phyloP scores from a whole-genome alignment of 1,284 basidiomycete genomes.

The Leccinum cinnamomeum region DNA sequence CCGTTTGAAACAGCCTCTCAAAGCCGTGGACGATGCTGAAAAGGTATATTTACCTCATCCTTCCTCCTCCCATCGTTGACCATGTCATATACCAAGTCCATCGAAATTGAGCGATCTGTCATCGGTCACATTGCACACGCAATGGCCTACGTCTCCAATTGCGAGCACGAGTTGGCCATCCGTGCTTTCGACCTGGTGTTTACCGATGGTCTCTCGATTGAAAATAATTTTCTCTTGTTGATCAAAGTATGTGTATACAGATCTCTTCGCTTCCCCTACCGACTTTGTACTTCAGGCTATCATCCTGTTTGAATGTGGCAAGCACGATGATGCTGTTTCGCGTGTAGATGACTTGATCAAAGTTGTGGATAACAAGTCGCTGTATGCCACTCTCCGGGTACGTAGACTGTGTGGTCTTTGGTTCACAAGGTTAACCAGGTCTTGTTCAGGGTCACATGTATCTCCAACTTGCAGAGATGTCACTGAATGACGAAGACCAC shows the following conservation, averaged over 20 bases:
- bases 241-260: conserved; percentile 3
- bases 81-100: not conserved
- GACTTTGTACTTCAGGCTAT: conserved; percentile 4
- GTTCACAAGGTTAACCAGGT: not conserved
- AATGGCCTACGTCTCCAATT: not conserved
- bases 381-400: conserved; percentile 4
- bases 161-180: not conserved
- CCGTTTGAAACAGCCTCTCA: not conserved
- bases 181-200: conserved; percentile 4
- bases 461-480: not conserved
- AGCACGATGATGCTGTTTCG: conserved; percentile 3
- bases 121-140: conserved; percentile 6
- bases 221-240: conserved; percentile 3
- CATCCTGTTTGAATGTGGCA: conserved; percentile 9
- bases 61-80: not conserved
- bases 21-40: conserved; percentile 1
- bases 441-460: not conserved
- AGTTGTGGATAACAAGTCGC: not conserved
- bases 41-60: not conserved
- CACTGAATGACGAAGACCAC: not conserved
- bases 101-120: not conserved
- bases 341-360: conserved; percentile 4
- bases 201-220: not conserved
- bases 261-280: not conserved
- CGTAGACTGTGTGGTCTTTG: not conserved